A percentile compares a stretch with the other conserved stretches of the same genome.
Conservation (phyloP, 2,329 filamentous ascomycete species). For the Chaetomiaceae sp. region DNA sequence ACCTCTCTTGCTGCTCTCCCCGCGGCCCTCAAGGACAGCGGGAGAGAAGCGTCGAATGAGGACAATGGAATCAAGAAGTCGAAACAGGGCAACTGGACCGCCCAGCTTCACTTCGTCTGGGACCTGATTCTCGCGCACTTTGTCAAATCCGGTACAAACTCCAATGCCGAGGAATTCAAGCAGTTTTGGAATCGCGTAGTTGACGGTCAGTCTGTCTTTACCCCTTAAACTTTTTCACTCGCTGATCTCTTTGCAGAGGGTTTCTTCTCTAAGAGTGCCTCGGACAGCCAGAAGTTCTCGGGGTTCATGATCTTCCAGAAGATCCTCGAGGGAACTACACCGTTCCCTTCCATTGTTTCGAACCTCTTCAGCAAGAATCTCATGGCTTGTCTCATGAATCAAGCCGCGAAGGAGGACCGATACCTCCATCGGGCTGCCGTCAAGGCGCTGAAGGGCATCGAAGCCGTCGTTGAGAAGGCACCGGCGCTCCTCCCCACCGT, state of each 20-base stretch:
- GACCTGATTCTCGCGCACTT: constrained; percentile 64
- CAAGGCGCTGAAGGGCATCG: constrained; percentile 68
- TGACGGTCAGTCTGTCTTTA: constrained; percentile 58
- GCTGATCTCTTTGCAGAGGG: constrained; percentile 52
- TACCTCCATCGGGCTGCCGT: constrained; percentile 75
- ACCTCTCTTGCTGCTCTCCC: constrained; percentile 65
- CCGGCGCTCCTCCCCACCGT: constrained; percentile 56
- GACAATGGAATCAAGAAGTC: constrained; percentile 41
- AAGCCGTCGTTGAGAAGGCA: constrained; percentile 57
- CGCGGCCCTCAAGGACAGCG: constrained; percentile 73
- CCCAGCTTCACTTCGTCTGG: constrained; percentile 86
- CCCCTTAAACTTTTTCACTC: background rate
- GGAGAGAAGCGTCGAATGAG: constrained; percentile 48
- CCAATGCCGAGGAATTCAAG: constrained; percentile 51
- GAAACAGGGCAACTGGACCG: constrained; percentile 70
- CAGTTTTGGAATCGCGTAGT: constrained; percentile 84
- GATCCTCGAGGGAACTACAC: constrained; percentile 54
- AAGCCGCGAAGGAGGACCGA: constrained; percentile 70
- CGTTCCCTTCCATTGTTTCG: constrained; percentile 44
- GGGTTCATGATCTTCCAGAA: constrained; percentile 85
- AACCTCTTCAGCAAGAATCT: constrained; percentile 78
- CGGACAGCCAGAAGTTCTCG: constrained; percentile 84
- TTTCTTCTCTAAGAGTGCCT: constrained; percentile 75
- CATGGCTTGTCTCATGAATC: constrained; percentile 76
- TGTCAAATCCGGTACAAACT: constrained; percentile 30